Evolutionary conservation across 2,329 filamentous ascomycete genomes (phyloP).

Genomic region (Tolypocladium tropicale): DNA sequence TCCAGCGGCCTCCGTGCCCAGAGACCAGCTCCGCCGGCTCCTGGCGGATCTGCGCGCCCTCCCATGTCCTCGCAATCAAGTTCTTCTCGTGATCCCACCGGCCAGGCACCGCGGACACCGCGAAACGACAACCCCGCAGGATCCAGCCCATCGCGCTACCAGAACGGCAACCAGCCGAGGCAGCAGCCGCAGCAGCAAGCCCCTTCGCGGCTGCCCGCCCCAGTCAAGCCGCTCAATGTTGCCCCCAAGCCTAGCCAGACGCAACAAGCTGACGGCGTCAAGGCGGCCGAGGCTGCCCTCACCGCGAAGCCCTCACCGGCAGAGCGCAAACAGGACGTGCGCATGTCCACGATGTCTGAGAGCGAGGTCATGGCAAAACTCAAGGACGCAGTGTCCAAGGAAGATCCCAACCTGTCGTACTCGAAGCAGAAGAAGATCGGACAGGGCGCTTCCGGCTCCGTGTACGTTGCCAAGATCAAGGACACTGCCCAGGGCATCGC

Average conservation of each 20-base stretch:
- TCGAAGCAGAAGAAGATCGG: constrained; percentile 99
- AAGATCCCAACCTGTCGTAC: constrained; percentile 89
- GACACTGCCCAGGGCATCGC: constrained; percentile 82
- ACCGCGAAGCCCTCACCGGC: constrained; percentile 67
- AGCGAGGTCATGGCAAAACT: constrained; percentile 94
- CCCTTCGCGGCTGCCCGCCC: constrained; percentile 43
- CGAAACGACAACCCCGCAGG: constrained; percentile 37
- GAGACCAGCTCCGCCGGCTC: constrained; percentile 71
- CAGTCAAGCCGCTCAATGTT: constrained; percentile 73
- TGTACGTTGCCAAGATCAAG: constrained; percentile 94
- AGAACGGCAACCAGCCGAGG: constrained; percentile 40
- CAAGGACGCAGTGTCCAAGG: constrained; percentile 88
- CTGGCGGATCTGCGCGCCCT: constrained; percentile 33
- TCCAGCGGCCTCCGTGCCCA: constrained; percentile 54
- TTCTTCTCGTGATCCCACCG: constrained; percentile 30
- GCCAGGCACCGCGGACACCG: constrained; percentile 32
- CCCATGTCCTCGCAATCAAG: constrained; percentile 39
- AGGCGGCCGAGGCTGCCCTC: constrained; percentile 81
- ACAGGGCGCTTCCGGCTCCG: constrained; percentile 93
- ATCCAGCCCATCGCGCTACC: constrained; percentile 45
- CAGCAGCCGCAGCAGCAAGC: constrained; percentile 31
- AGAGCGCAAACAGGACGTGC: constrained; percentile 80
- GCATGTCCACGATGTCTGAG: constrained; percentile 98
- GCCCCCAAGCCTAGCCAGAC: constrained; percentile 49
- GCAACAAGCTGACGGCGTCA: constrained; percentile 56